Evolutionary conservation across 1,284 basidiomycete species (phyloP).

Genomic region (Agroathelia rolfsii): DNA sequence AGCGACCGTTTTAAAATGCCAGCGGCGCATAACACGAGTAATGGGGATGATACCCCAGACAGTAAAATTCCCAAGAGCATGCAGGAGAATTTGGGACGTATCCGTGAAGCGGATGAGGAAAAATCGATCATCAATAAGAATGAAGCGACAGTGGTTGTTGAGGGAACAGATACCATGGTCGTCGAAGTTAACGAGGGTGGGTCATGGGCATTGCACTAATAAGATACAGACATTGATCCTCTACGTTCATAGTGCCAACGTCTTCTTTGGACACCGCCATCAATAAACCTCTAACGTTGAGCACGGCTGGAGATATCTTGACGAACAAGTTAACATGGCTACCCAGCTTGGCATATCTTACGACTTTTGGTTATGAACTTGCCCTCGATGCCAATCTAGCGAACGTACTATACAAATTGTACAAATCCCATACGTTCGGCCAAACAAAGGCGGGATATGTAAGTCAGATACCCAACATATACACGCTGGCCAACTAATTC

Average conservation of each 20-base stretch:
- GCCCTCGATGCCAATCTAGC: slow-evolving; percentile 49
- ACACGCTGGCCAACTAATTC: slow-evolving; percentile 9
- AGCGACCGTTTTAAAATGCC: slow-evolving; percentile 36
- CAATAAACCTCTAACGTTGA: slow-evolving; percentile 36
- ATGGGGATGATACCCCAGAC: slow-evolving; percentile 19
- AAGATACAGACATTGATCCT: slow-evolving; percentile 1
- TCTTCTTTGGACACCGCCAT: slow-evolving; percentile 37
- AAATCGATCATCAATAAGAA: slow-evolving; percentile 18
- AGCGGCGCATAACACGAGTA: slow-evolving; percentile 20
- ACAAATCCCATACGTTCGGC: slow-evolving; percentile 25
- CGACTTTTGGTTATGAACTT: slow-evolving; percentile 51
- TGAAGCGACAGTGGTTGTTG: slow-evolving; percentile 15
- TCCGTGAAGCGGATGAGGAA: too few relatives aligned
- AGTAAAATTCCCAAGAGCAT: slow-evolving; percentile 6
- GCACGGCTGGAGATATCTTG: slow-evolving; percentile 26
- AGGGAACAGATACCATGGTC: slow-evolving; percentile 17
- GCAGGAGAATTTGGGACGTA: too few relatives aligned
- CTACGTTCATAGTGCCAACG: slow-evolving; percentile 10
- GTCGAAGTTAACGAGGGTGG: slow-evolving; percentile 14
- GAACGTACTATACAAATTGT: slow-evolving; percentile 34
- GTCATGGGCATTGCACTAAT: slow-evolving; percentile 6
- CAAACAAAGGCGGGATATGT: slow-evolving; percentile 47
- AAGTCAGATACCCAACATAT: slow-evolving; percentile 10
- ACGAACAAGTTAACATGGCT: slow-evolving; percentile 49
- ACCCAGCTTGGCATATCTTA: slow-evolving; percentile 40